These are phyloP conservation scores for Glycine latifolia DNA, from an alignment of 306 rosid species.

Conservation along the genomic window DNA sequence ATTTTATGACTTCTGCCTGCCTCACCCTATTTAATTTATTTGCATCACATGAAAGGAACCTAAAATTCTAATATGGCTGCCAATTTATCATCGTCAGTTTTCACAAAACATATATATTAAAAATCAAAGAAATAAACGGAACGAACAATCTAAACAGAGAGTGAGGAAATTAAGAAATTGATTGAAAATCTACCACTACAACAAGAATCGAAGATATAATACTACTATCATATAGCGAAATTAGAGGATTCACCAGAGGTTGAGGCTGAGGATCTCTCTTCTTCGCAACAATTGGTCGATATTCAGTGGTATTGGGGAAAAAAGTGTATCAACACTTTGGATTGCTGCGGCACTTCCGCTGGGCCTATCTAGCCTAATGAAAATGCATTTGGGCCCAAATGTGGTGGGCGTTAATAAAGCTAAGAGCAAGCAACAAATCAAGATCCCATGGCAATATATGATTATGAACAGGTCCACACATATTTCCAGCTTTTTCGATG, in stretches of 20 bases:
- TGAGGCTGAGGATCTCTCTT: constrained; percentile 18
- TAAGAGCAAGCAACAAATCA: neutral
- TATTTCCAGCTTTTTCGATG: neutral
- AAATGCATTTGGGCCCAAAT: neutral
- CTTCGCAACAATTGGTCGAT: neutral
- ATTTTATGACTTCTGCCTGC: no score
- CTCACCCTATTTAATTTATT: no score
- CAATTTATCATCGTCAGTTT: neutral
- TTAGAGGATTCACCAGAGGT: constrained; percentile 23
- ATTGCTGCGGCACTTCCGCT: no score
- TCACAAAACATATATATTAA: neutral
- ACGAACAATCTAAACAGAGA: neutral
- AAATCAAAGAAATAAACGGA: constrained; percentile 4
- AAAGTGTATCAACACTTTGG: neutral
- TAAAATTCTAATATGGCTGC: neutral
- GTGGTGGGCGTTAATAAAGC: no score
- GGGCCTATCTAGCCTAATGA: no score
- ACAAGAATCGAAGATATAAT: constrained; percentile 27
- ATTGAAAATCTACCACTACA: neutral
- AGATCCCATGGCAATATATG: no score
- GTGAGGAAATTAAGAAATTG: neutral
- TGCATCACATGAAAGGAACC: no score
- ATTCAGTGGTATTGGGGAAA: neutral
- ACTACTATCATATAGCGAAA: neutral
- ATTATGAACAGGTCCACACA: neutral